Percentiles rank a stretch among this genome's conserved stretches.
These are phyloP conservation scores for Chlamydomonas urium DNA, from an alignment of 139 green algal species.

Conservation along the genomic window DNA sequence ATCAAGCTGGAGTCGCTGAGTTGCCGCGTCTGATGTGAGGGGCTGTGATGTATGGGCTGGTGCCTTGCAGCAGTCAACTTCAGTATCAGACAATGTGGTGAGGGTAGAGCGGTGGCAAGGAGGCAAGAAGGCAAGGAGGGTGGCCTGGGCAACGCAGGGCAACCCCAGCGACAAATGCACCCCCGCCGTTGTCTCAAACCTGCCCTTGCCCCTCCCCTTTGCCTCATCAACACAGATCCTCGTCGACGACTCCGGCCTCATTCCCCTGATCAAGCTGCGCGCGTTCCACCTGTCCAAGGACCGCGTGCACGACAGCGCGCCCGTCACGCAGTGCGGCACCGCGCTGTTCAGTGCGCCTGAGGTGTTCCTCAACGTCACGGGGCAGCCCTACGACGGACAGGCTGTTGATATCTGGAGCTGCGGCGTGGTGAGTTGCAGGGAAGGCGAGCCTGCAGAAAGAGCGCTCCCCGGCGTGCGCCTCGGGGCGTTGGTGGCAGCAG, in stretches of 20 bases:
- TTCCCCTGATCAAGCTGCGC: conserved; percentile 88
- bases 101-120: neutral
- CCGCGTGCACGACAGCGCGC: conserved; percentile 24
- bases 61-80: neutral
- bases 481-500: no score
- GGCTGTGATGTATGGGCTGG: neutral
- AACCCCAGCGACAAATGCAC: neutral
- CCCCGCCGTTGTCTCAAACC: neutral
- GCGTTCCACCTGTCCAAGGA: conserved; percentile 85
- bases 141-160: no score
- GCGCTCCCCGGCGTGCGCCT: no score
- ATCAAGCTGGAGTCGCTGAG: conserved; percentile 25
- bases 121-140: neutral
- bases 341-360: conserved; percentile 47
- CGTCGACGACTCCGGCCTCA: conserved; percentile 1
- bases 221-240: conserved; percentile 42
- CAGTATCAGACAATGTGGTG: conserved; percentile 11
- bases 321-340: conserved; percentile 34
- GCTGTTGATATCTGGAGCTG: conserved; percentile 51
- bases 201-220: conserved; percentile 30
- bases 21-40: neutral
- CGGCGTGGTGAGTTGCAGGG: conserved; percentile 37
- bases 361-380: conserved; percentile 22
- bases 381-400: conserved; percentile 33
- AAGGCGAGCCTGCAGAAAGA: no score